These are phyloP conservation scores for Sanghuangporus sanghuang DNA, from an alignment of 1,284 basidiomycete genomes.

Conservation along the genomic window DNA sequence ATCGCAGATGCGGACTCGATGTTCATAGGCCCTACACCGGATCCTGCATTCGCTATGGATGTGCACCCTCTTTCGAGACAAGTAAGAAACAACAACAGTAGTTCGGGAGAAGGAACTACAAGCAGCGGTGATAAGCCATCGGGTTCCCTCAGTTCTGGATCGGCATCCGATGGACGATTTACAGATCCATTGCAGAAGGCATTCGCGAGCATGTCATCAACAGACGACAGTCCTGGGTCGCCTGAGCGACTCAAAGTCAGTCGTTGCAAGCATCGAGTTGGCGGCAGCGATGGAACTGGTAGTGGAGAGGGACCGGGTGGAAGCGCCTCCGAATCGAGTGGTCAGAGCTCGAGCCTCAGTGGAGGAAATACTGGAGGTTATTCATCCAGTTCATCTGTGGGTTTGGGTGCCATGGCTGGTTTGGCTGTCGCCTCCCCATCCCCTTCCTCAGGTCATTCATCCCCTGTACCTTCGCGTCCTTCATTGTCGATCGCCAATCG, in stretches of 20 bases:
- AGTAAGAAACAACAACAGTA: slow-evolving; percentile 15
- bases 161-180: slow-evolving; percentile 21
- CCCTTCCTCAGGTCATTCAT: not conserved
- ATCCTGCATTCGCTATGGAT: slow-evolving; percentile 18
- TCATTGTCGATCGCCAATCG: not conserved
- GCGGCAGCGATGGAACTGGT: slow-evolving; percentile 6
- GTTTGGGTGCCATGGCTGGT: not conserved
- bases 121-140: slow-evolving; percentile 13
- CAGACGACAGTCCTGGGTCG: slow-evolving; percentile 8
- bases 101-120: slow-evolving; percentile 4
- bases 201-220: slow-evolving; percentile 9
- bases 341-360: not conserved
- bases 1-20: slow-evolving; percentile 18
- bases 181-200: slow-evolving; percentile 8
- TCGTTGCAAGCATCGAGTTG: not conserved
- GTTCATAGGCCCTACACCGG: slow-evolving; percentile 11
- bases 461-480: not conserved
- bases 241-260: slow-evolving; percentile 1
- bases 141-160: slow-evolving; percentile 19
- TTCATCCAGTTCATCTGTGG: slow-evolving; percentile 12
- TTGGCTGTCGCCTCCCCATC: slow-evolving; percentile 6
- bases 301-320: slow-evolving; percentile 12
- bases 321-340: slow-evolving; percentile 6
- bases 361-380: slow-evolving; percentile 5
- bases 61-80: slow-evolving; percentile 2